phyloP scores from a whole-genome alignment of 202 grass and related monocot genomes.

The Panicum virgatum region DNA sequence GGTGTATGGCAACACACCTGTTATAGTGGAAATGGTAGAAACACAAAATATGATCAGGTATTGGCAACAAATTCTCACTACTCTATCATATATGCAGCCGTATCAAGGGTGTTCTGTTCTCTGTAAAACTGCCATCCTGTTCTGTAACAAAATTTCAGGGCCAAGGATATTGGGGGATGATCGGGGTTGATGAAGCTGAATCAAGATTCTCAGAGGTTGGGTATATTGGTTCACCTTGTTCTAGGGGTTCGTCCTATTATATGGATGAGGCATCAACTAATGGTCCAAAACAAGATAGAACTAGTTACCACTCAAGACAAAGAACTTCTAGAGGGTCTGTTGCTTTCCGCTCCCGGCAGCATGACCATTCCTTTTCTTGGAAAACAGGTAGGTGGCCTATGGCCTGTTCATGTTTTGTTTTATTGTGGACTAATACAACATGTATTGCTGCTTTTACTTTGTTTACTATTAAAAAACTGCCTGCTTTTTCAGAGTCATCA shows the following conservation, averaged over 20 bases:
- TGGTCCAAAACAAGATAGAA: slow-evolving; percentile 44
- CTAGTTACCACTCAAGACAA: slow-evolving; percentile 26
- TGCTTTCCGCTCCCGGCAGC: slow-evolving; percentile 16
- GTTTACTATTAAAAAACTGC: slow-evolving; percentile 26
- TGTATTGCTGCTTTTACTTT: background rate
- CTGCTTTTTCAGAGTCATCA: slow-evolving; percentile 66
- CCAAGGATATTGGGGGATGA: slow-evolving; percentile 38
- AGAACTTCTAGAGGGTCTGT: slow-evolving; percentile 35
- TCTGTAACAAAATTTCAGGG: slow-evolving; percentile 32
- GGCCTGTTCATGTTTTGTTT: background rate
- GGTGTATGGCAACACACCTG: slow-evolving; percentile 35
- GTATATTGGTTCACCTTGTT: slow-evolving; percentile 17
- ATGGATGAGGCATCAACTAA: slow-evolving; percentile 25
- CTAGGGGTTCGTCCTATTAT: background rate
- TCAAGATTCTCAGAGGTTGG: slow-evolving; percentile 29
- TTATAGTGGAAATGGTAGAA: slow-evolving; percentile 31
- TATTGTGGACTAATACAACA: background rate
- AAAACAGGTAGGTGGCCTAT: slow-evolving; percentile 22
- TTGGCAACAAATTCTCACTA: background rate
- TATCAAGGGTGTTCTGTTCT: background rate
- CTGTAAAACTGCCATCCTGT: slow-evolving; percentile 1
- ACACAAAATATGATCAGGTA: slow-evolving; percentile 55
- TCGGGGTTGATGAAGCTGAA: slow-evolving; percentile 36
- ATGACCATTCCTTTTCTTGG: slow-evolving; percentile 28
- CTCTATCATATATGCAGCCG: background rate